Conservation (phyloP, 306 rosid genomes). For the Styphnolobium japonicum region DNA sequence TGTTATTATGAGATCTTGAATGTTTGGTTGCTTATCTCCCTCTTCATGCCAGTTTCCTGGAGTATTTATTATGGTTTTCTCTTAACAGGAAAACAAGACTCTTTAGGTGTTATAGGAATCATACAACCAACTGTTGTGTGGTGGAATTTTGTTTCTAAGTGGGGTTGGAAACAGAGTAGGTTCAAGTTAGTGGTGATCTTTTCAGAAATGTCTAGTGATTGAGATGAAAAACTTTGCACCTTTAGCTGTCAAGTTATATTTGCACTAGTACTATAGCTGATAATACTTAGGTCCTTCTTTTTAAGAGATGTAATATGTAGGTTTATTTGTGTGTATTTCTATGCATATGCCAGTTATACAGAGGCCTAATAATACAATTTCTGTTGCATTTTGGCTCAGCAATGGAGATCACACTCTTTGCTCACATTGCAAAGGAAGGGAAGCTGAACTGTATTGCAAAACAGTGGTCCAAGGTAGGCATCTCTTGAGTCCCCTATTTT, state of each 20-base stretch:
- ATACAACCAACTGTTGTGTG: not conserved
- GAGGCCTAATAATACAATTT: not conserved
- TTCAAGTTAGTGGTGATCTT: too few species aligned
- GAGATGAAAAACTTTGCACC: not conserved
- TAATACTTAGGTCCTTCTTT: not conserved
- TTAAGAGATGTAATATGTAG: not conserved
- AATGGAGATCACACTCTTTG: slow-evolving; percentile 61
- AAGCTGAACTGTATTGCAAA: slow-evolving; percentile 92
- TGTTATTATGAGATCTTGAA: not conserved
- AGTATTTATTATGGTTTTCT: slow-evolving; percentile 4
- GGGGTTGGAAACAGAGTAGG: too few species aligned
- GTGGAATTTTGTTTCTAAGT: too few species aligned
- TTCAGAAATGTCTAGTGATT: not conserved
- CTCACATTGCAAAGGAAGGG: slow-evolving; percentile 87
- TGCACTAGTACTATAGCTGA: not conserved
- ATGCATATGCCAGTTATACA: not conserved
- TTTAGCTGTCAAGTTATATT: slow-evolving; percentile 9
- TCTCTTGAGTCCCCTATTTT: slow-evolving; percentile 4
- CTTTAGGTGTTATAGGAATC: not conserved
- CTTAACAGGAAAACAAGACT: not conserved
- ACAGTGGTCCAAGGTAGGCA: slow-evolving; percentile 65
- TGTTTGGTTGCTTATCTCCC: not conserved
- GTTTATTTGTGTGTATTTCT: not conserved
- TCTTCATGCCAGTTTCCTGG: not conserved
- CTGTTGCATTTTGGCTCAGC: slow-evolving; percentile 46